phyloP scores from a whole-genome alignment of 768 basidiomycete genomes.

The Suillus subaureus region DNA sequence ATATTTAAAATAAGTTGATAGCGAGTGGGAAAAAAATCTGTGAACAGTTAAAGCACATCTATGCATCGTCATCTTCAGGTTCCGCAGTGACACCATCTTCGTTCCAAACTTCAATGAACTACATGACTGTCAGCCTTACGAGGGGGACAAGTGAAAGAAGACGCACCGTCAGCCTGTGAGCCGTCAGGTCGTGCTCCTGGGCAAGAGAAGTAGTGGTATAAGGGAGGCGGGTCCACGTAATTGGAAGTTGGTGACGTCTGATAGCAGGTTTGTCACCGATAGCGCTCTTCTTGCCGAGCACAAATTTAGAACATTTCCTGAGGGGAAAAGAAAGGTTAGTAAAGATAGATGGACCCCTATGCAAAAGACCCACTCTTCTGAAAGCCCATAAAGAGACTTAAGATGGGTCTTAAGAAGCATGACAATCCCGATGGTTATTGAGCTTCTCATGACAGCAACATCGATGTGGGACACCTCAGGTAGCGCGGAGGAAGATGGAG shows the following conservation, averaged over 20 bases:
- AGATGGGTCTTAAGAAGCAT: slow-evolving; percentile 88
- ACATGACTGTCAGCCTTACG: slow-evolving; percentile 9
- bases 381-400: slow-evolving; percentile 79
- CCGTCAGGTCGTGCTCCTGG: slow-evolving; percentile 59
- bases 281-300: slow-evolving; percentile 86
- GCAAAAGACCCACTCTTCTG: slow-evolving; percentile 77
- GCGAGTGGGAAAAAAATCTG: not conserved
- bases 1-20: slow-evolving; percentile 21
- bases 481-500: not conserved
- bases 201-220: slow-evolving; percentile 62
- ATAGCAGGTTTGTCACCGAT: slow-evolving; percentile 81
- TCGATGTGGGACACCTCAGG: slow-evolving; percentile 14
- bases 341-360: not conserved
- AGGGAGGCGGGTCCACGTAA: slow-evolving; percentile 76
- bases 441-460: slow-evolving; percentile 54
- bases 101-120: slow-evolving; percentile 83
- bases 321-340: slow-evolving; percentile 3
- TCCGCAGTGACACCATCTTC: slow-evolving; percentile 77
- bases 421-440: slow-evolving; percentile 80
- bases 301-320: slow-evolving; percentile 92
- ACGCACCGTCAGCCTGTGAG: slow-evolving; percentile 68
- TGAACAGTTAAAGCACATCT: slow-evolving; percentile 11
- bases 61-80: slow-evolving; percentile 50
- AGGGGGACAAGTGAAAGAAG: slow-evolving; percentile 12
- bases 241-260: slow-evolving; percentile 59